A percentile compares a stretch with the other conserved stretches of the same genome.
Evolutionary conservation across 2,329 filamentous ascomycete genomes (phyloP).

Genomic region (Metarhizium humberi): DNA sequence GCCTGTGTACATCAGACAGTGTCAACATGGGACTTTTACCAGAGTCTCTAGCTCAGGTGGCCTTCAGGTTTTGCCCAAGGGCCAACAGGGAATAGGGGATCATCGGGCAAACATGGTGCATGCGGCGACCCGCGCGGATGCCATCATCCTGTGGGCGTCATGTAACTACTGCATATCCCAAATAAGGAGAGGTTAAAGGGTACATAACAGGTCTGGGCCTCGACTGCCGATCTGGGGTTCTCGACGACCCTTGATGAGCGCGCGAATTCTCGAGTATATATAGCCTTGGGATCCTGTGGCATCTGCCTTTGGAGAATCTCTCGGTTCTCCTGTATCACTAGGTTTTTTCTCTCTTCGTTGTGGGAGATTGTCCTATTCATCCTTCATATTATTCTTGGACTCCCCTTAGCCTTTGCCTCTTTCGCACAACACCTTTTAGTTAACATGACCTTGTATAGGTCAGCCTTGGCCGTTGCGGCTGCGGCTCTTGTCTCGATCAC

Average conservation of each 20-base stretch:
- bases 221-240: background rate
- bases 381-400: background rate
- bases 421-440: background rate
- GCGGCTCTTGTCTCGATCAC: constrained; percentile 25
- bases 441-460: constrained; percentile 7
- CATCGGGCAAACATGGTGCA: background rate
- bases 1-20: background rate
- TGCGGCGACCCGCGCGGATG: background rate
- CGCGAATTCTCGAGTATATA: background rate
- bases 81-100: background rate
- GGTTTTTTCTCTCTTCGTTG: background rate
- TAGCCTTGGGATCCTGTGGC: background rate
- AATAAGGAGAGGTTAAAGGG: background rate
- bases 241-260: background rate
- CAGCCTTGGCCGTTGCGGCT: constrained; percentile 25
- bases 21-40: background rate
- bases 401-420: background rate
- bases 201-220: background rate
- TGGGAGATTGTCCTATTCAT: background rate
- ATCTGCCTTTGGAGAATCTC: background rate
- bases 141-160: background rate
- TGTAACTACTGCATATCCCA: background rate
- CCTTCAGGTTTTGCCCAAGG: background rate
- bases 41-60: background rate
- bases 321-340: background rate